These are phyloP conservation scores for Sphaerobolus stellatus DNA, from an alignment of 1,284 basidiomycete genomes.

Conservation along the genomic window DNA sequence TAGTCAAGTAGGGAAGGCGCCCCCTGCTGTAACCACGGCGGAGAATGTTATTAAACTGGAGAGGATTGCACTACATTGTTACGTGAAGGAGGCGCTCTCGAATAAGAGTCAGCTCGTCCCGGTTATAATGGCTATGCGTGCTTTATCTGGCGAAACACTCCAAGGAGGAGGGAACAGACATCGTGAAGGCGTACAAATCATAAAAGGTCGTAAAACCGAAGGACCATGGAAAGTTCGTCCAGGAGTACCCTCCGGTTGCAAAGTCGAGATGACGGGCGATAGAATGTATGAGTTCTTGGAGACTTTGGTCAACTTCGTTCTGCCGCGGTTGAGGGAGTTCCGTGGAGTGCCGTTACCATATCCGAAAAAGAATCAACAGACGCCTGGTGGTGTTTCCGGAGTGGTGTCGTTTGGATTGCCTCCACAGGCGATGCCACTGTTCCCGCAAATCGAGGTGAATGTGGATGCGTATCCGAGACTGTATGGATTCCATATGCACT, in stretches of 20 bases:
- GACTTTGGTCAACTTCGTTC: slow-evolving; percentile 88
- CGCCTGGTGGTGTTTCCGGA: slow-evolving; percentile 78
- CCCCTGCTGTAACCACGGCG: slow-evolving; percentile 60
- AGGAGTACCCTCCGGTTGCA: slow-evolving; percentile 82
- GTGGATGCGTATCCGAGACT: slow-evolving; percentile 80
- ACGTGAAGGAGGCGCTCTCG: slow-evolving; percentile 76
- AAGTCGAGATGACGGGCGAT: slow-evolving; percentile 86
- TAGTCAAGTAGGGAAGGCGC: slow-evolving; percentile 61
- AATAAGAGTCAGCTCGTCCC: slow-evolving; percentile 81
- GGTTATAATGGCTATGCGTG: slow-evolving; percentile 84
- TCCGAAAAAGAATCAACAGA: slow-evolving; percentile 56
- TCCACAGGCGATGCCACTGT: slow-evolving; percentile 83
- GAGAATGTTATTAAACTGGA: slow-evolving; percentile 77
- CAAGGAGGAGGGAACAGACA: slow-evolving; percentile 67
- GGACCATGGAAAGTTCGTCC: slow-evolving; percentile 87
- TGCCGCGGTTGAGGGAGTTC: slow-evolving; percentile 92
- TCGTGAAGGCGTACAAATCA: slow-evolving; percentile 77
- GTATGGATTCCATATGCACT: slow-evolving; percentile 90
- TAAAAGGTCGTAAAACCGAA: slow-evolving; percentile 75
- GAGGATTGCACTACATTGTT: slow-evolving; percentile 80
- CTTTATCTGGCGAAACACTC: slow-evolving; percentile 82
- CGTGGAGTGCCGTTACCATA: slow-evolving; percentile 76
- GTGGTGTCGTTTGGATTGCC: slow-evolving; percentile 89
- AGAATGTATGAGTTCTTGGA: slow-evolving; percentile 94
- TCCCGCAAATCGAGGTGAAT: slow-evolving; percentile 94